phyloP scores from a whole-genome alignment of 192 early-diverging fungal species.

The Entophlyctis luteolus region DNA sequence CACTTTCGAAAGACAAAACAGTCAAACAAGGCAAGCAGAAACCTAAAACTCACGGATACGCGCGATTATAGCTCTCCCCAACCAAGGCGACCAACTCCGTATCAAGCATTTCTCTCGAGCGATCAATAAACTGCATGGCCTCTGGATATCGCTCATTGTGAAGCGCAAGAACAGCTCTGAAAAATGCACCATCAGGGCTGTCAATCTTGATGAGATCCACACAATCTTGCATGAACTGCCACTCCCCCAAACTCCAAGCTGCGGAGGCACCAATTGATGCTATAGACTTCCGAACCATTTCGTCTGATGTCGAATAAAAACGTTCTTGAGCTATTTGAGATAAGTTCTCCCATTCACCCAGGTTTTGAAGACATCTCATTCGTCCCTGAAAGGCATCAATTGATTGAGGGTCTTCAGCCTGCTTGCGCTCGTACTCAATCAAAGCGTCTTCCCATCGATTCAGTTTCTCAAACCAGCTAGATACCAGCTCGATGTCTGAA shows the following conservation, averaged over 20 bases:
- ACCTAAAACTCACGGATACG: conserved; percentile 60
- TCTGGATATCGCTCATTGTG: conserved; percentile 73
- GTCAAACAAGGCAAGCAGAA: not conserved
- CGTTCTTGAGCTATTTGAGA: conserved; percentile 70
- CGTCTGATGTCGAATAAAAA: conserved; percentile 52
- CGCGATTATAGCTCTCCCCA: conserved; percentile 90
- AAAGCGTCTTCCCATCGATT: conserved; percentile 93
- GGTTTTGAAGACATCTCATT: conserved; percentile 87
- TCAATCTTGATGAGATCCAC: conserved; percentile 74
- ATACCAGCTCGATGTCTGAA: conserved; percentile 73
- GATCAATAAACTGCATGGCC: conserved; percentile 70
- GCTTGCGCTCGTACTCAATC: conserved; percentile 73
- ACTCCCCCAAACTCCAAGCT: conserved; percentile 85
- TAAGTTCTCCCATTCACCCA: conserved; percentile 90
- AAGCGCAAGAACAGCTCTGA: conserved; percentile 77
- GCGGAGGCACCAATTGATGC: conserved; percentile 88
- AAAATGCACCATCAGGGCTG: conserved; percentile 78
- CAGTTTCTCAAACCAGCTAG: conserved; percentile 90
- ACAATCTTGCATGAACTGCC: conserved; percentile 88
- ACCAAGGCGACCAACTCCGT: conserved; percentile 81
- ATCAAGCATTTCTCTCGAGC: conserved; percentile 77
- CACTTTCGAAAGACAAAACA: conserved; percentile 25
- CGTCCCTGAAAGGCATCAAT: conserved; percentile 74
- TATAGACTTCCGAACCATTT: conserved; percentile 66
- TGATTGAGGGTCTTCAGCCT: conserved; percentile 72